Evolutionary conservation across 129 eudicot species (phyloP), one percentile per base, ranked within the genome.

Genomic region (Oenanthe sinensis): DNA sequence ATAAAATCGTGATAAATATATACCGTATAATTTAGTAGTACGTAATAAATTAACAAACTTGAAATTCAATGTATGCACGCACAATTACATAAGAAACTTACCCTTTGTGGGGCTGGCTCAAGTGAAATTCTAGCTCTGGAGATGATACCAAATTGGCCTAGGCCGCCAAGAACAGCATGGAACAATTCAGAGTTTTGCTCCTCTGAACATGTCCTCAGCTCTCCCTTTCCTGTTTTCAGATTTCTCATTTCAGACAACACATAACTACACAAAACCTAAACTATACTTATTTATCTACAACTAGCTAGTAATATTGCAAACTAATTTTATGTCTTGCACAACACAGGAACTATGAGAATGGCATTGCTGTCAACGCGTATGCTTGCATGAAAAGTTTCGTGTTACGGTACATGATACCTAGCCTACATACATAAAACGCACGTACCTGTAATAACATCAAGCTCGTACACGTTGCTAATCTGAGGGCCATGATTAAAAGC

Each of bases 401-500:
- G 52, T 48, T 9, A 48, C 14, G 0, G 52, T 48, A 14, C 2
- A 14, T 48, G 42, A 48, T 48, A 48, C 16, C 5, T 47, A 37
- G 40, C n/a, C 2, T 39, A 39, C 42, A 39, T 39, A 39, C 16
- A 48, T 62, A 62, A 24, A 63, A 63, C 11, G 42, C 3, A 63
- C 11, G 42, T 11, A 88, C 92, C 92, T 78, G 92, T 88, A 50
- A 88, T 84, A 54, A 88, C 89, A 13, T 88, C 88, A 30, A 88
- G 85, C 72, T 88, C 85, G 79, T 75, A 58, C 42, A 88, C 89
- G 75, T 86, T 88, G 80, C 80, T 82, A 52, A 88, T 86, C 72
- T 88, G 92, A 82, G 92, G 92, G 65, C 92, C 92, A 75, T 88
- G 89, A 75, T 86, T 79, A 46, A 88, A 88, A 69, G 92, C 90